Conservation (phyloP, 345 rosid genomes). For the Aurinia saxatilis region DNA sequence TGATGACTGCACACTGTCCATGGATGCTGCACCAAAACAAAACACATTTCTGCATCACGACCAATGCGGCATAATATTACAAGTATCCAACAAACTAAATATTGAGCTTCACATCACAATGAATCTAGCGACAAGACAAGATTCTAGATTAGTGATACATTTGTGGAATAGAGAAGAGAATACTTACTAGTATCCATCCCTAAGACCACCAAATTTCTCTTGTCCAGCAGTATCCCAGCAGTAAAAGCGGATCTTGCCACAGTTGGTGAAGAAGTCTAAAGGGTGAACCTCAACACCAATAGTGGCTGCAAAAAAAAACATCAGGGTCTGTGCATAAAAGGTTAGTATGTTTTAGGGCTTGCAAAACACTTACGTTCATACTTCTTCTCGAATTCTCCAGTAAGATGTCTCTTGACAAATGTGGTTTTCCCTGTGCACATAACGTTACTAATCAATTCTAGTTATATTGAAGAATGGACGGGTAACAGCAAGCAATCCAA, state of each 20-base stretch:
- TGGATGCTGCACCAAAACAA: constrained; percentile 60
- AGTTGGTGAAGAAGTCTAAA: constrained; percentile 87
- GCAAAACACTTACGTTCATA: constrained; percentile 49
- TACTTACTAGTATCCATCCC: constrained; percentile 97
- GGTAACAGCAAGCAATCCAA: no score
- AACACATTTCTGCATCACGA: neutral
- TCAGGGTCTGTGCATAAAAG: neutral
- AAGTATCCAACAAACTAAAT: neutral
- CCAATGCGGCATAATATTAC: neutral
- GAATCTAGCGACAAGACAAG: neutral
- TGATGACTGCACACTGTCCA: constrained; percentile 94
- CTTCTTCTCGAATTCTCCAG: constrained; percentile 76
- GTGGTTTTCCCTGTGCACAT: constrained; percentile 54
- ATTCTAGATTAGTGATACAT: neutral
- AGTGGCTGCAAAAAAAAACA: constrained; percentile 45
- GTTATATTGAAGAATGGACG: no score
- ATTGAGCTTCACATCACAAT: neutral
- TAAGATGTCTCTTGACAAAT: constrained; percentile 65
- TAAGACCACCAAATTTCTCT: constrained; percentile 92
- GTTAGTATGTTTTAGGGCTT: neutral
- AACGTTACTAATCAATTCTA: neutral
- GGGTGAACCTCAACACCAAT: constrained; percentile 99
- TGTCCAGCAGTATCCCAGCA: constrained; percentile 99
- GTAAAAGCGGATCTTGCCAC: constrained; percentile 87
- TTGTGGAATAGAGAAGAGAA: neutral